Percentiles rank a stretch among this genome's conserved stretches.
Evolutionary conservation across 1,284 basidiomycete species (phyloP).

Genomic region (Melampsora larici-populina): DNA sequence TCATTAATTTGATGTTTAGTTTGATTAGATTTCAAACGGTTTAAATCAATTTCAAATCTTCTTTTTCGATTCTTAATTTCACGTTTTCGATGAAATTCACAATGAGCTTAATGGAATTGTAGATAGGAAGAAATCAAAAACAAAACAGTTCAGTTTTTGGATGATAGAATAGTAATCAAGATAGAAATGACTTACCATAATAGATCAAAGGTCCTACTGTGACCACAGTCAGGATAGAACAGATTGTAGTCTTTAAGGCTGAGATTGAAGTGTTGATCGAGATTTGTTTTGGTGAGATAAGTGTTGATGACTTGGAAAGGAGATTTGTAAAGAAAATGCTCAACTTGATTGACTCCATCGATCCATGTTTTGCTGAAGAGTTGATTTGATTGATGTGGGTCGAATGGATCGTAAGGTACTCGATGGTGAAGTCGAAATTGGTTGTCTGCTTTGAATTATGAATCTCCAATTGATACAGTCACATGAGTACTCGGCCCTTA

Average conservation of each 20-base stretch:
- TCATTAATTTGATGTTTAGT: neutral
- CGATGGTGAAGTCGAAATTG: too few relatives aligned
- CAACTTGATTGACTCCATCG: too few relatives aligned
- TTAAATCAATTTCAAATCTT: neutral
- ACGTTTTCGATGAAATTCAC: constrained; percentile 7
- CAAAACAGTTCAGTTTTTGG: neutral
- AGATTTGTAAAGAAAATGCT: too few relatives aligned
- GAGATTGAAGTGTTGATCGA: neutral
- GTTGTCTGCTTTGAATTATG: too few relatives aligned
- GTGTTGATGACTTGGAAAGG: too few relatives aligned
- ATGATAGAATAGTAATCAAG: neutral
- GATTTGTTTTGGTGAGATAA: too few relatives aligned
- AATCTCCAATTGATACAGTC: too few relatives aligned
- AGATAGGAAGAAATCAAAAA: too few relatives aligned
- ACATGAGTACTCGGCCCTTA: too few relatives aligned
- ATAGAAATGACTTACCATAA: neutral
- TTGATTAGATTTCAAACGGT: neutral
- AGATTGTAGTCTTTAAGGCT: neutral
- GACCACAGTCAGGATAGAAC: neutral
- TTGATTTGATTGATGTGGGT: too few relatives aligned
- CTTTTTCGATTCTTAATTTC: neutral
- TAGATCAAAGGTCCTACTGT: neutral
- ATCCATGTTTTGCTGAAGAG: too few relatives aligned
- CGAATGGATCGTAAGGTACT: too few relatives aligned
- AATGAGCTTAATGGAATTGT: constrained; percentile 8